phyloP scores from a whole-genome alignment of 805 yeast genomes.

The Sungouiella blattae region DNA sequence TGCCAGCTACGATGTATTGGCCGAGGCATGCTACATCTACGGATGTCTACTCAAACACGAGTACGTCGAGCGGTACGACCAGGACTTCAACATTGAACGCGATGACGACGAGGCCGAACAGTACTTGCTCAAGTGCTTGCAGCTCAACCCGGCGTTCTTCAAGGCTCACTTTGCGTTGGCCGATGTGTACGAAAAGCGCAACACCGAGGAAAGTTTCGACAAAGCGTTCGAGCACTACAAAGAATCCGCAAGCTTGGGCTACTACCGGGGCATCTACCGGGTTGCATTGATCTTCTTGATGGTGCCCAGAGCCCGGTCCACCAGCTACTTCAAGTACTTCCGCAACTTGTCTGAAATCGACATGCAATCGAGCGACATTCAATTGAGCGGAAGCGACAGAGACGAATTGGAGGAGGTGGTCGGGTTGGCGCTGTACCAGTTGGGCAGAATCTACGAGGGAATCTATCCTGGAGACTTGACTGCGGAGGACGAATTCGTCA shows the following conservation, averaged over 20 bases:
- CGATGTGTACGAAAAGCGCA: constrained; percentile 33
- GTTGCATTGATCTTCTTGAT: constrained; percentile 36
- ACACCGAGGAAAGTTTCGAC: constrained; percentile 25
- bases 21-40: constrained; percentile 35
- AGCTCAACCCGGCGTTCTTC: constrained; percentile 28
- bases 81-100: constrained; percentile 33
- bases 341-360: constrained; percentile 37
- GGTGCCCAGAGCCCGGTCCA: constrained; percentile 31
- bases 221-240: constrained; percentile 33
- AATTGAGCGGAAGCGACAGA: constrained; percentile 34
- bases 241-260: constrained; percentile 39
- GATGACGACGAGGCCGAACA: constrained; percentile 26
- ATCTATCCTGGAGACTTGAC: constrained; percentile 42
- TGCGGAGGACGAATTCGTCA: constrained; percentile 34
- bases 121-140: constrained; percentile 30
- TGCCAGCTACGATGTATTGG: constrained; percentile 13
- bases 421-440: constrained; percentile 38
- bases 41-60: constrained; percentile 38
- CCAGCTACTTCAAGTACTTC: constrained; percentile 33
- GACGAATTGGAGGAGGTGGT: constrained; percentile 40
- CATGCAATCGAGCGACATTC: constrained; percentile 28
- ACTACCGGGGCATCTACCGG: constrained; percentile 42
- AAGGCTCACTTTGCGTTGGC: constrained; percentile 37
- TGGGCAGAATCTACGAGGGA: constrained; percentile 43
- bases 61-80: constrained; percentile 26